Conservation (phyloP, 208 protist genomes). For the Porcisia hertigi region DNA sequence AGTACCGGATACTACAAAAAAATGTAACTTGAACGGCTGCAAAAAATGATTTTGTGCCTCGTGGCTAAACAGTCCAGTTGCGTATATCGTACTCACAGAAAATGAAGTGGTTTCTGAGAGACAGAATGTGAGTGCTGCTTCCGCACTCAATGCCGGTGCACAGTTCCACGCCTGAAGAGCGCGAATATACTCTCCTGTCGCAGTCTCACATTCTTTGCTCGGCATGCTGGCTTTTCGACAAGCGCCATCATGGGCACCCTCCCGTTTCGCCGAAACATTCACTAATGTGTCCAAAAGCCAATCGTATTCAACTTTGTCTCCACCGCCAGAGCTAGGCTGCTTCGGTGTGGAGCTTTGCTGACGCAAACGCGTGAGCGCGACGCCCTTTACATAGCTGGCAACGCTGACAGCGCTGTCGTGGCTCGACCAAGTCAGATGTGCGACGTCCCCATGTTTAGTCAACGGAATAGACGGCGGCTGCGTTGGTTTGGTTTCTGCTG, state of each 20-base stretch:
- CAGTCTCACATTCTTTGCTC: not conserved
- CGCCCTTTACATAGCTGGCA: constrained; percentile 3
- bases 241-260: too few relatives aligned
- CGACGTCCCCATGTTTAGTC: not conserved
- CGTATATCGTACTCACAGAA: constrained; percentile 14
- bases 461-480: not conserved
- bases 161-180: constrained; percentile 27
- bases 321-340: not conserved
- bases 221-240: not conserved
- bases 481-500: not conserved
- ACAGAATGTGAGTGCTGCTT: constrained; percentile 13
- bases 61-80: constrained; percentile 8
- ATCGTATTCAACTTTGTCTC: not conserved
- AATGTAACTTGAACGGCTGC: constrained; percentile 26
- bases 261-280: not conserved
- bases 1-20: constrained; percentile 2
- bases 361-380: not conserved
- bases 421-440: not conserved
- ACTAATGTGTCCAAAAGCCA: constrained; percentile 12
- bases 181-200: constrained; percentile 17
- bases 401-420: not conserved
- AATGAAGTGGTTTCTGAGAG: constrained; percentile 27
- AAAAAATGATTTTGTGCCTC: constrained; percentile 1
- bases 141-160: constrained; percentile 7
- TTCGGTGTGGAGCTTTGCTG: not conserved